Conservation (phyloP, 2,329 filamentous ascomycete species). For the Leptographium lundbergii region DNA sequence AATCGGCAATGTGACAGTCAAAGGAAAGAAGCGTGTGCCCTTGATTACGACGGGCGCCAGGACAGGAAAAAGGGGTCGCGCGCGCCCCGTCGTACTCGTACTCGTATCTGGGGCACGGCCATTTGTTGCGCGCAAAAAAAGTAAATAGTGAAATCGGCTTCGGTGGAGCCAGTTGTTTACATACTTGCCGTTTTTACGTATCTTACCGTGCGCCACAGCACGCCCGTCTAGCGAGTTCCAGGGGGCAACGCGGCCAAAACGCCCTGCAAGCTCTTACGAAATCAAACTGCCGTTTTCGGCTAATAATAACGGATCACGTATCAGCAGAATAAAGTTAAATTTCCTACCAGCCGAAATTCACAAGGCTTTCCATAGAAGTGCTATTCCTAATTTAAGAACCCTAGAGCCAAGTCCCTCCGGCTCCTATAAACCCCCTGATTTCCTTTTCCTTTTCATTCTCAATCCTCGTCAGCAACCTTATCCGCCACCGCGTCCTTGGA, state of each 20-base stretch:
- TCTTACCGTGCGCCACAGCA: neutral
- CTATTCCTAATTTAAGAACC: too few species aligned
- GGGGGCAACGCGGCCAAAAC: neutral
- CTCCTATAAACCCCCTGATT: neutral
- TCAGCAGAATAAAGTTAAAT: neutral
- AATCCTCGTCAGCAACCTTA: constrained; percentile 38
- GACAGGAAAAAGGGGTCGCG: neutral
- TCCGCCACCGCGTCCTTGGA: constrained; percentile 37
- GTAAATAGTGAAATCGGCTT: neutral
- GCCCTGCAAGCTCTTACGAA: neutral
- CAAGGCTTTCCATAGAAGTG: too few species aligned
- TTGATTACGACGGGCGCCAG: neutral
- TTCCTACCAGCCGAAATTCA: too few species aligned
- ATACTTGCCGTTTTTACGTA: neutral
- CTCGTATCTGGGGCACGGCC: neutral
- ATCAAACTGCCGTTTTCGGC: neutral
- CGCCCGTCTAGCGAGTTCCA: neutral
- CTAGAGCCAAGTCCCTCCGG: too few species aligned
- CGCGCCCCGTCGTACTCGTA: constrained; percentile 1
- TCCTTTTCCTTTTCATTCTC: neutral
- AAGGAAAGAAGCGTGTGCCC: neutral
- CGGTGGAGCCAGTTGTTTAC: neutral
- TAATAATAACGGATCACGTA: neutral
- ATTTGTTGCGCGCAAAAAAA: neutral
- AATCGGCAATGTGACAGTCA: neutral